A percentile compares a stretch with the other conserved stretches of the same genome.
phyloP scores from a whole-genome alignment of 78 protist genomes.

The Dictyostelium citrinum region DNA sequence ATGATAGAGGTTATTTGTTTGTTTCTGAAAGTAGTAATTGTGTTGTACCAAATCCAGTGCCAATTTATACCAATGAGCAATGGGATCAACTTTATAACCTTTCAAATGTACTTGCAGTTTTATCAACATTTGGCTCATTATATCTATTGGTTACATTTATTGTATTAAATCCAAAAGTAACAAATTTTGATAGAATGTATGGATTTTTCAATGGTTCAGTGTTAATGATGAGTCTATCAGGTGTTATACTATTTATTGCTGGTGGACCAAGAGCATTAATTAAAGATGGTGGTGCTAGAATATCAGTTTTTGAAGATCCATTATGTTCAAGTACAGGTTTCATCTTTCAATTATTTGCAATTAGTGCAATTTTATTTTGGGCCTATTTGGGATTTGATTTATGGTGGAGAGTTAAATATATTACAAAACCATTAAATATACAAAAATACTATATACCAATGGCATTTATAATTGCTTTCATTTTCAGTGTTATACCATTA shows the following conservation, averaged over 20 bases:
- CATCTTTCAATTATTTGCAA: neutral
- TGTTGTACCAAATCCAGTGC: constrained; percentile 19
- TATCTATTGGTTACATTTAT: constrained; percentile 17
- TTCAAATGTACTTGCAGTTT: neutral
- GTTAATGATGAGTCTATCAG: constrained; percentile 5
- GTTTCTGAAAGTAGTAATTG: neutral
- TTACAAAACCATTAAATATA: neutral
- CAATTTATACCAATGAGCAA: neutral
- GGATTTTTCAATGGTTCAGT: neutral
- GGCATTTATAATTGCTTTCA: neutral
- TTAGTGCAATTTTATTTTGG: neutral
- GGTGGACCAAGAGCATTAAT: neutral
- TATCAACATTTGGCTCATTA: neutral
- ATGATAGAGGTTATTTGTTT: neutral
- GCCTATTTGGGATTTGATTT: neutral
- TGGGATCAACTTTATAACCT: constrained; percentile 13
- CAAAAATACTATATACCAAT: neutral
- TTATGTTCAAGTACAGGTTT: constrained; percentile 12
- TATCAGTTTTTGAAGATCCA: neutral
- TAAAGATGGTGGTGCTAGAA: neutral
- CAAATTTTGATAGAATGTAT: constrained; percentile 13
- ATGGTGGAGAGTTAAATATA: neutral
- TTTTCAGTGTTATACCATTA: neutral
- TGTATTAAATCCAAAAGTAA: neutral
- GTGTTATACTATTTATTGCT: neutral